Evolutionary conservation across 371 early-diverging fungal genomes (phyloP).

Genomic region (Paraphysoderma sedebokerense): DNA sequence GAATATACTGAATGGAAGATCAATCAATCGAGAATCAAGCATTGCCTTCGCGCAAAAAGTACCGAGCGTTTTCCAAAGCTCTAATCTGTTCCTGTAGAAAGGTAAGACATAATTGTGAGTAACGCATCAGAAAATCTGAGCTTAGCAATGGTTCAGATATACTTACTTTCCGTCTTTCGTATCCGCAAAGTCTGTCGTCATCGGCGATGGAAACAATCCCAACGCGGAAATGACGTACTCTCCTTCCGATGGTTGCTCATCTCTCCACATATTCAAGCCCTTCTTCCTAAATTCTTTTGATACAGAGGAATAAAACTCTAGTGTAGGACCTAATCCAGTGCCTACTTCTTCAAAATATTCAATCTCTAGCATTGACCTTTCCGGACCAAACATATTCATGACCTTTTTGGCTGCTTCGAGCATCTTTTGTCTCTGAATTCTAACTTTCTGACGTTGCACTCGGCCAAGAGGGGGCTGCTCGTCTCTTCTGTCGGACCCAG

Average conservation of each 20-base stretch:
- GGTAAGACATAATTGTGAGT: constrained; percentile 18
- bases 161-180: constrained; percentile 11
- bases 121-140: constrained; percentile 2
- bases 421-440: constrained; percentile 52
- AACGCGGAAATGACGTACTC: background rate
- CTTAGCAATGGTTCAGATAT: background rate
- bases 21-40: constrained; percentile 70
- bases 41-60: constrained; percentile 77
- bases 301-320: constrained; percentile 75
- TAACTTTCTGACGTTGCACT: constrained; percentile 65
- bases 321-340: constrained; percentile 81
- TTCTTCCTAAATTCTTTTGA: constrained; percentile 53
- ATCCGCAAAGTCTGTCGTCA: constrained; percentile 2
- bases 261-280: constrained; percentile 39
- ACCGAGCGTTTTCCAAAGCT: constrained; percentile 51
- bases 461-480: no score
- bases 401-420: constrained; percentile 65
- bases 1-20: constrained; percentile 55
- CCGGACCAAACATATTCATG: constrained; percentile 52
- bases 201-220: background rate
- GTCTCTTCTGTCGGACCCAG: no score
- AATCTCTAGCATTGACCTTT: constrained; percentile 58
- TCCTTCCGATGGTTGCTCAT: constrained; percentile 9
- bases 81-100: background rate
- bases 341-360: constrained; percentile 89